A percentile compares a stretch with the other conserved stretches of the same genome.
Conservation (phyloP, 2,329 filamentous ascomycete species). For the Geosmithia putterillii region DNA sequence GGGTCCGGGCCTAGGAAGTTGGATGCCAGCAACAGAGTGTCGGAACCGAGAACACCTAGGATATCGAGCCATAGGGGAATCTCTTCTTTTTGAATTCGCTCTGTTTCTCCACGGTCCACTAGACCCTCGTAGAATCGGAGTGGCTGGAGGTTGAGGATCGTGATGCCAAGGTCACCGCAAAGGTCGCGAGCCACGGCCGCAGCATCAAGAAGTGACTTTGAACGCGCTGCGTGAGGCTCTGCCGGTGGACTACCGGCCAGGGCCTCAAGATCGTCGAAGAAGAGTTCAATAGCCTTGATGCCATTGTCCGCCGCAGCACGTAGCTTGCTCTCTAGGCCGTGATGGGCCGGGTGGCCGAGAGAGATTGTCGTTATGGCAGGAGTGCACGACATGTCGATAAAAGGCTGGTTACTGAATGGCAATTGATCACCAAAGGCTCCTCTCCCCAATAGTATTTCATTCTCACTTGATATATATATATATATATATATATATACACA, state of each 20-base stretch:
- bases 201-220: slow-evolving; percentile 19
- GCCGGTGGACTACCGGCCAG: slow-evolving; percentile 35
- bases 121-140: slow-evolving; percentile 72
- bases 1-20: slow-evolving; percentile 38
- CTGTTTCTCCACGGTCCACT: slow-evolving; percentile 45
- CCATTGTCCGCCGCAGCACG: slow-evolving; percentile 52
- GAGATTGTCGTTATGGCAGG: background rate
- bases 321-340: slow-evolving; percentile 38
- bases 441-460: no score
- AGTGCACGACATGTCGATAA: background rate
- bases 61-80: slow-evolving; percentile 60
- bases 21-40: slow-evolving; percentile 64
- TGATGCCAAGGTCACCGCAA: slow-evolving; percentile 40
- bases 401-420: no score
- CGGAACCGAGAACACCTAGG: slow-evolving; percentile 49
- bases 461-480: background rate
- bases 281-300: slow-evolving; percentile 61
- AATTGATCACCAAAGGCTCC: no score
- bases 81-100: slow-evolving; percentile 40
- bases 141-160: slow-evolving; percentile 59
- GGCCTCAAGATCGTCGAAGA: slow-evolving; percentile 62
- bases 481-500: background rate
- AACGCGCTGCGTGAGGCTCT: slow-evolving; percentile 14
- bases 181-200: slow-evolving; percentile 35
- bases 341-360: background rate